Evolutionary conservation across 331 rosid species (phyloP), one percentile per base, ranked within the genome.

Genomic region (Phaseolus coccineus): DNA sequence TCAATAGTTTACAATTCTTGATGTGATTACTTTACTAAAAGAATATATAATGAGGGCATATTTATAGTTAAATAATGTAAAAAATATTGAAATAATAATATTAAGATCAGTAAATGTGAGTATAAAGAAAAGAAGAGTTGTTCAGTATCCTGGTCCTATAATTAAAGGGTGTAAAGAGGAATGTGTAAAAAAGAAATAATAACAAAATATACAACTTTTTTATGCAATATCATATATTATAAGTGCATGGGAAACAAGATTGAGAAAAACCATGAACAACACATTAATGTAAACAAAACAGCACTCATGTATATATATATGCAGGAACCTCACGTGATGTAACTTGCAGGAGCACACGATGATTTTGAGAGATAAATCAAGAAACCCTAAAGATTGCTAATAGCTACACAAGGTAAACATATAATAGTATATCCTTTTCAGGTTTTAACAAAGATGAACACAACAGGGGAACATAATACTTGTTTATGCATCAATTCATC

Each of bases 391-490:
- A 37, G 15, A 52, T 9, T 52, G 28, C 57, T 40, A 4, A 4
- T 12, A 19, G 58, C n/a, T 33, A 68, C 2, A 5, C 25, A 63
- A 64, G 53, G 4, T 4, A 52, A 42, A 30, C 15, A 51, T 52
- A 19, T 19, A 19, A 19, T 0, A 19, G 22, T 19, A 19, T 47
- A 50, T 74, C 47, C 46, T 31, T 37, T 10, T 44, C 12, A 6
- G 35, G 31, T 48, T 47, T 61, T 57, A 69, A 42, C 63, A 59
- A 59, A 59, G 66, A 53, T 55, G 28, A 64, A 50, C 16, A 31
- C 8, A 51, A 48, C 15, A 33, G 25, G 27, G 10, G 16, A 61
- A 47, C 14, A 40, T 39, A 40, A 52, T 16, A 56, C 44, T 40
- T 44, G 8, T 44, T 24, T 1, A 11, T 47, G 56, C n/a, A 67